Evolutionary conservation across 1,284 basidiomycete genomes (phyloP).

Genomic region (Moesziomyces globuligerus): DNA sequence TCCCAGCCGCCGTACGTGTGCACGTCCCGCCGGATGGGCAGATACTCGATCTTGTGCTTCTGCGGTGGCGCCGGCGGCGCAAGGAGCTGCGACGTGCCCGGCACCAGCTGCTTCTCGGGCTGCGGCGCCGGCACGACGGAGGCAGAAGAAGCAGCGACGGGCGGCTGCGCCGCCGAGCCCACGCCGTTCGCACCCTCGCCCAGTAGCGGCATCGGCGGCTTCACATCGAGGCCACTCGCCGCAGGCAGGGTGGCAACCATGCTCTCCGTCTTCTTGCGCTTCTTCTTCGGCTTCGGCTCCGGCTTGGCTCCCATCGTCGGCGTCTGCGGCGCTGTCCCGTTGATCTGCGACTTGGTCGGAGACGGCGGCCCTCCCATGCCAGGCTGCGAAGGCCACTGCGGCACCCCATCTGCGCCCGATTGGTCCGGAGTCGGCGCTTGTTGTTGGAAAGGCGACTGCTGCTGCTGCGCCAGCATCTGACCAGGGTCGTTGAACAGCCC

Average conservation of each 20-base stretch:
- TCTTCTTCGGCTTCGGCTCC: constrained; percentile 43
- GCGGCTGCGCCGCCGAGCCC: constrained; percentile 11
- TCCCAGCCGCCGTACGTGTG: constrained; percentile 88
- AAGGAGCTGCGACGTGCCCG: constrained; percentile 39
- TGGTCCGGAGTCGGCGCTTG: constrained; percentile 16
- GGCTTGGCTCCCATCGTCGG: constrained; percentile 21
- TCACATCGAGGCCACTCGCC: constrained; percentile 19
- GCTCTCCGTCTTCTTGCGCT: constrained; percentile 44
- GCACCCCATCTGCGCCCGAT: constrained; percentile 20
- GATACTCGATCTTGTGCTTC: constrained; percentile 88
- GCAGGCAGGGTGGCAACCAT: constrained; percentile 17
- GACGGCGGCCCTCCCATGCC: constrained; percentile 22
- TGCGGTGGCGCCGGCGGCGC: constrained; percentile 59
- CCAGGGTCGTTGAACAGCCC: constrained; percentile 23
- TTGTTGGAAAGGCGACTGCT: constrained; percentile 9
- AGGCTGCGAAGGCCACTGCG: constrained; percentile 39
- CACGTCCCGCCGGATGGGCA: constrained; percentile 80
- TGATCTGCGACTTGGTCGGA: constrained; percentile 26
- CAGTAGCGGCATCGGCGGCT: constrained; percentile 28
- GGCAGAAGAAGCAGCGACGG: constrained; percentile 4
- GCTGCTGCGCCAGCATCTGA: constrained; percentile 23
- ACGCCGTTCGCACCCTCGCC: constrained; percentile 13
- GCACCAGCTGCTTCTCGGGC: constrained; percentile 27
- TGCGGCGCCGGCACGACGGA: constrained; percentile 11
- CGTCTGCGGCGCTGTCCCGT: constrained; percentile 24